phyloP scores from a whole-genome alignment of 768 basidiomycete species.

The Trametes coccinea region DNA sequence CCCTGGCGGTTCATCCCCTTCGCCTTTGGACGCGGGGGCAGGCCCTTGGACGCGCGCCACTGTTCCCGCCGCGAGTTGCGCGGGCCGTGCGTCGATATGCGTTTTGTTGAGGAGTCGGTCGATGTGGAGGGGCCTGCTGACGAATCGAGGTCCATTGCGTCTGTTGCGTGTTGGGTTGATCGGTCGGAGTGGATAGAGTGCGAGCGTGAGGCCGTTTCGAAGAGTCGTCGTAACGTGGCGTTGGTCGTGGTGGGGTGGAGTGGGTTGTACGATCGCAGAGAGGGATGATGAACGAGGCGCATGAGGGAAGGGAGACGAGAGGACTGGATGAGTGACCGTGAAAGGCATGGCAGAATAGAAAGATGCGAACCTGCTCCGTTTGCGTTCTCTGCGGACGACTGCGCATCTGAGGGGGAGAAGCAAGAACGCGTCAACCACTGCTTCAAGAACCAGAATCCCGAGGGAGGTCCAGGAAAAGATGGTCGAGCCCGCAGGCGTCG shows the following conservation, averaged over 20 bases:
- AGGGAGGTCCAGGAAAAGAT: constrained; percentile 22
- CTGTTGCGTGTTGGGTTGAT: constrained; percentile 29
- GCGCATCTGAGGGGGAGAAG: constrained; percentile 13
- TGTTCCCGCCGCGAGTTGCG: constrained; percentile 75
- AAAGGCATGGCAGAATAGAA: background rate
- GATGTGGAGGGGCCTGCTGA: constrained; percentile 25
- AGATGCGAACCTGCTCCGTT: constrained; percentile 22
- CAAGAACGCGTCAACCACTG: constrained; percentile 13
- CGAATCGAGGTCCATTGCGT: constrained; percentile 57
- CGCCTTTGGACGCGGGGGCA: constrained; percentile 50
- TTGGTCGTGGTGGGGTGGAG: too few species aligned
- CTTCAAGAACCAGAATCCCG: constrained; percentile 2
- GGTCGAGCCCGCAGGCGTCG: constrained; percentile 15
- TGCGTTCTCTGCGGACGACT: constrained; percentile 10
- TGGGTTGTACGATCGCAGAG: too few species aligned
- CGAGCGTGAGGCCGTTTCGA: background rate
- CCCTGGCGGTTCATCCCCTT: constrained; percentile 71
- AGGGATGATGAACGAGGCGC: background rate
- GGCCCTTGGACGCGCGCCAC: constrained; percentile 82
- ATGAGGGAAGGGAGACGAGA: background rate
- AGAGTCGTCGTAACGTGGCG: too few species aligned
- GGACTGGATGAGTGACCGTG: background rate
- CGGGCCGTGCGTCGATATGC: constrained; percentile 81
- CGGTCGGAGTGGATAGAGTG: background rate
- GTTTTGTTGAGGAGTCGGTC: constrained; percentile 32